phyloP scores from a whole-genome alignment of 169 alveolate species.

The Perkinsus marinus region DNA sequence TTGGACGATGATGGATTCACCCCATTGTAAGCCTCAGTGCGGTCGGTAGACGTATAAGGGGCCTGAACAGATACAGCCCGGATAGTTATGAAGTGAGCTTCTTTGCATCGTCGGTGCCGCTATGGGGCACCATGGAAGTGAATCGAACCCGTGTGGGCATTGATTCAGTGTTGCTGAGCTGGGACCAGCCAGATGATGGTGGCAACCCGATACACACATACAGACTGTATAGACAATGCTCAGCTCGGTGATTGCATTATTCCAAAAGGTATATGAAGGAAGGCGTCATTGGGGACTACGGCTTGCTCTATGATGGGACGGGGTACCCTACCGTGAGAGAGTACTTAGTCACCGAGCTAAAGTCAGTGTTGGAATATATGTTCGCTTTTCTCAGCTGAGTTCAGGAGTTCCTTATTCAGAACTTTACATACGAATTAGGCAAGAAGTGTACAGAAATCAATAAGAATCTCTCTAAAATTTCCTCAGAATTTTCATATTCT shows the following conservation, averaged over 20 bases:
- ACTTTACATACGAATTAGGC: too few relatives aligned
- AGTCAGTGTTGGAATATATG: background rate
- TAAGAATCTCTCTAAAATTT: too few relatives aligned
- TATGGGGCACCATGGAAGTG: background rate
- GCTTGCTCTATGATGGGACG: background rate
- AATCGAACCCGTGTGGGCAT: background rate
- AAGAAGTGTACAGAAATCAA: too few relatives aligned
- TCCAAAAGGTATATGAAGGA: background rate
- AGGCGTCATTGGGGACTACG: background rate
- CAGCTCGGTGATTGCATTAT: too few relatives aligned
- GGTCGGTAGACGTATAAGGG: background rate
- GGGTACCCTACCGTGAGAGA: background rate
- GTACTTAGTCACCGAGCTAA: background rate
- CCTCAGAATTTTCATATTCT: too few relatives aligned
- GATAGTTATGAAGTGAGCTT: background rate
- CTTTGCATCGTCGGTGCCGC: background rate
- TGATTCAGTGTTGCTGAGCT: background rate
- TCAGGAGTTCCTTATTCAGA: too few relatives aligned
- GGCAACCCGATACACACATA: background rate
- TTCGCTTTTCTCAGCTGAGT: too few relatives aligned
- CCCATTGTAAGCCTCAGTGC: background rate
- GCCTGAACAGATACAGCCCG: background rate
- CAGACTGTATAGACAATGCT: background rate
- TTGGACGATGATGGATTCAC: background rate
- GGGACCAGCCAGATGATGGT: background rate